Evolutionary conservation across 176 grass and related monocot genomes (phyloP).

Genomic region (Tuctoria greenei): DNA sequence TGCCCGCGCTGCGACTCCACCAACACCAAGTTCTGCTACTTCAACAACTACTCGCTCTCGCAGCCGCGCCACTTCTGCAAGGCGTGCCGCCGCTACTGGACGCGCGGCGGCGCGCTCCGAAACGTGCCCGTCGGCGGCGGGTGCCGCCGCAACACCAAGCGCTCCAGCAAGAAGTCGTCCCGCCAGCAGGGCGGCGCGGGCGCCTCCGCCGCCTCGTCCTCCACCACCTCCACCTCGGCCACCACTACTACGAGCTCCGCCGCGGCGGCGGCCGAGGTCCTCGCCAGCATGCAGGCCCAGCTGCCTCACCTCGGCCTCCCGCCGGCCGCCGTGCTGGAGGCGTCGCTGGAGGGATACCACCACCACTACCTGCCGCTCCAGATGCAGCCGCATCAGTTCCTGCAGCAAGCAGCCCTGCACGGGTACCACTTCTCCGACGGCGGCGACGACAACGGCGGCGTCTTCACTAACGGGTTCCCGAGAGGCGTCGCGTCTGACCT

Average conservation of each 20-base stretch:
- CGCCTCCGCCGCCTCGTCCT: constrained; percentile 58
- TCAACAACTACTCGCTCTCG: constrained; percentile 99
- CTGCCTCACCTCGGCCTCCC: constrained; percentile 58
- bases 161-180: constrained; percentile 65
- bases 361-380: constrained; percentile 44
- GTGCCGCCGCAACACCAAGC: constrained; percentile 88
- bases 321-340: constrained; percentile 52
- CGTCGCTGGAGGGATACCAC: constrained; percentile 63
- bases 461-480: constrained; percentile 45
- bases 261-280: constrained; percentile 42
- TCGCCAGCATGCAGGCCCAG: constrained; percentile 44
- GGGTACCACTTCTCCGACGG: constrained; percentile 52
- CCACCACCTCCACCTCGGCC: constrained; percentile 51
- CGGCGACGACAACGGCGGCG: constrained; percentile 31
- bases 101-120: constrained; percentile 86
- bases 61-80: constrained; percentile 99
- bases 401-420: constrained; percentile 38
- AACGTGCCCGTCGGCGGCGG: constrained; percentile 96
- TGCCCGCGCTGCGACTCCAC: constrained; percentile 96
- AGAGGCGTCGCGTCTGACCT: constrained; percentile 62
- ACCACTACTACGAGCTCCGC: constrained; percentile 39
- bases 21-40: constrained; percentile 99
- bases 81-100: constrained; percentile 99
- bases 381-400: constrained; percentile 38
- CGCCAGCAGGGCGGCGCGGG: not conserved